A percentile compares a stretch with the other conserved stretches of the same genome.
These are phyloP conservation scores for Trichoderma sp. DNA, from an alignment of 2,329 filamentous ascomycete species.

Conservation along the genomic window DNA sequence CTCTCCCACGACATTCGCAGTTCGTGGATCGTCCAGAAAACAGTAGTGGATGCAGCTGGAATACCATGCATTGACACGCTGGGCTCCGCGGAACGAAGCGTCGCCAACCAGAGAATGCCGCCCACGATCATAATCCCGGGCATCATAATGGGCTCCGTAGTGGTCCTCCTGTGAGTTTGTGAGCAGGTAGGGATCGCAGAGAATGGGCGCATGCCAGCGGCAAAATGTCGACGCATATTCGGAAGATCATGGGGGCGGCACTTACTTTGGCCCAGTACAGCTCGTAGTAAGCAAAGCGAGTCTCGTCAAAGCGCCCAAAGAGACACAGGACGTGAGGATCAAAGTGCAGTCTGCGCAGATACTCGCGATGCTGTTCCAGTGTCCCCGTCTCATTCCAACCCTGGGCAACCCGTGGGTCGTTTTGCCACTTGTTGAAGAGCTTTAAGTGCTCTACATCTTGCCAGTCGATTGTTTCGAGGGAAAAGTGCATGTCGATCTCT, in stretches of 20 bases:
- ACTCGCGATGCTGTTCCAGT: conserved; percentile 69
- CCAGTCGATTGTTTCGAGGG: conserved; percentile 69
- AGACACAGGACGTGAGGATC: conserved; percentile 70
- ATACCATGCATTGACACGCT: conserved; percentile 61
- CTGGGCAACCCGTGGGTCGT: conserved; percentile 73
- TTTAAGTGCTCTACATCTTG: conserved; percentile 61
- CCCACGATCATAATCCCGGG: conserved; percentile 60
- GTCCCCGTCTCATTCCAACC: conserved; percentile 78
- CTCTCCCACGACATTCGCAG: conserved; percentile 51
- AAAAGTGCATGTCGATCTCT: conserved; percentile 71
- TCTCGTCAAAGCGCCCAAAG: conserved; percentile 69
- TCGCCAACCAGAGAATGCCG: conserved; percentile 63
- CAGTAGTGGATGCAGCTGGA: conserved; percentile 60
- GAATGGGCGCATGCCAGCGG: not conserved
- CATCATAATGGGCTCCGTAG: conserved; percentile 59
- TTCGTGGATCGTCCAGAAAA: conserved; percentile 61
- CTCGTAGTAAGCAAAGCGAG: conserved; percentile 73
- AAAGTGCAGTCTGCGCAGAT: conserved; percentile 65
- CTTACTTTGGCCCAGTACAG: conserved; percentile 67
- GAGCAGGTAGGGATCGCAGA: not conserved
- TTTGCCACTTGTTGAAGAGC: conserved; percentile 77
- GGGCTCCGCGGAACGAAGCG: conserved; percentile 54
- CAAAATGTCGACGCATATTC: not conserved
- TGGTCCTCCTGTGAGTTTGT: conserved; percentile 49
- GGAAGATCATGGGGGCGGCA: not conserved